A percentile compares a stretch with the other conserved stretches of the same genome.
Evolutionary conservation across 2,329 filamentous ascomycete genomes (phyloP).

Genomic region (Hypomyces rosellus): DNA sequence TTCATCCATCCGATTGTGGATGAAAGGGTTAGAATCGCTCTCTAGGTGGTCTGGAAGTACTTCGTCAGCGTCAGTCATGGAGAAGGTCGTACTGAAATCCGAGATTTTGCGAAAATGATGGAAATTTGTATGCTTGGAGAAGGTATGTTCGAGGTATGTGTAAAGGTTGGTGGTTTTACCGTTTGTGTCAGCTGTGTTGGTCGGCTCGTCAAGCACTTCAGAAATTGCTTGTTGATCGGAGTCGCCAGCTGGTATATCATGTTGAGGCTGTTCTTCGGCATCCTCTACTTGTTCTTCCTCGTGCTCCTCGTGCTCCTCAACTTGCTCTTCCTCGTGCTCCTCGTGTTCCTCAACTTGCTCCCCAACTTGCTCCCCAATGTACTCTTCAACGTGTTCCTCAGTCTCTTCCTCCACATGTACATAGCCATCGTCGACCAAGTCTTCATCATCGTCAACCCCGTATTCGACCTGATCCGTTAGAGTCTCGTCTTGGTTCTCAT

Average conservation of each 20-base stretch:
- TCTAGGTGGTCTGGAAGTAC: constrained; percentile 17
- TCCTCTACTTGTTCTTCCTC: constrained; percentile 3
- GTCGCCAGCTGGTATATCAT: constrained; percentile 3
- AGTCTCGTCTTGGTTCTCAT: constrained; percentile 15
- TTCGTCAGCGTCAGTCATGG: constrained; percentile 20
- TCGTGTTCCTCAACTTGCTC: constrained; percentile 5
- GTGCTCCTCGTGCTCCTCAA: neutral
- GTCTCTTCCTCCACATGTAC: neutral
- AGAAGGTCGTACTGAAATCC: constrained; percentile 14
- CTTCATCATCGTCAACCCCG: neutral
- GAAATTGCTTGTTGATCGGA: constrained; percentile 13
- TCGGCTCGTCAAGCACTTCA: neutral
- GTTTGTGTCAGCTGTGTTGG: constrained; percentile 15
- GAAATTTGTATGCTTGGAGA: constrained; percentile 9
- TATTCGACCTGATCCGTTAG: neutral
- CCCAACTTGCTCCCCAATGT: neutral
- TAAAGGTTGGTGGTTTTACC: constrained; percentile 17
- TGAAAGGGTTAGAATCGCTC: constrained; percentile 21
- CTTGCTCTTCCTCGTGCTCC: constrained; percentile 8
- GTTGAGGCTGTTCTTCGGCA: constrained; percentile 9
- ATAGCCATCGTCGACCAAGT: neutral
- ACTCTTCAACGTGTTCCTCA: neutral
- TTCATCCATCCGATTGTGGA: constrained; percentile 20
- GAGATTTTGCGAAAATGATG: constrained; percentile 1
- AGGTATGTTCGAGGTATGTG: constrained; percentile 4